A percentile compares a stretch with the other conserved stretches of the same genome.
These are phyloP conservation scores for Corinectria fuckeliana DNA, from an alignment of 2,329 filamentous ascomycete species.

Conservation along the genomic window DNA sequence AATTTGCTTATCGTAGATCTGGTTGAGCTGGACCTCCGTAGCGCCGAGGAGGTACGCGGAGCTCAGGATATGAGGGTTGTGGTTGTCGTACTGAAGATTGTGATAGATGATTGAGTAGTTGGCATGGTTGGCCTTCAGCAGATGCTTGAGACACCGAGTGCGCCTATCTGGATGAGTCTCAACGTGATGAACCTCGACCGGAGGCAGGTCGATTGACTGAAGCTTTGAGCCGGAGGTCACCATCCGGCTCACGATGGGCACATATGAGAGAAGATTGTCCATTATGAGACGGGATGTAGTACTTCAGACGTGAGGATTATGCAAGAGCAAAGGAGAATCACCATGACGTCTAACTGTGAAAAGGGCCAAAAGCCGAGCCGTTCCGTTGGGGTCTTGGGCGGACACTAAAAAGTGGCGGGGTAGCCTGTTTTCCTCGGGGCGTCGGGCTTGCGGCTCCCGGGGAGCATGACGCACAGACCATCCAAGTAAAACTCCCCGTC, in stretches of 20 bases:
- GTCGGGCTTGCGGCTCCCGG: not conserved
- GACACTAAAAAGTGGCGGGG: constrained; percentile 38
- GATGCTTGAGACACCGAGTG: constrained; percentile 84
- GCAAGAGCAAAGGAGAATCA: constrained; percentile 23
- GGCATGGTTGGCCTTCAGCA: constrained; percentile 89
- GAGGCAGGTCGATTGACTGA: constrained; percentile 62
- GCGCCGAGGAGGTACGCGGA: constrained; percentile 88
- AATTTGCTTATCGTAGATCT: constrained; percentile 80
- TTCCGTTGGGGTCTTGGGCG: constrained; percentile 37
- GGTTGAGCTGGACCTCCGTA: constrained; percentile 72
- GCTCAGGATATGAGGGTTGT: constrained; percentile 80
- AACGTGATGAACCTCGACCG: constrained; percentile 77
- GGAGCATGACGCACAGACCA: constrained; percentile 28
- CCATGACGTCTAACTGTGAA: constrained; percentile 33
- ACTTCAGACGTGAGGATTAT: constrained; percentile 9
- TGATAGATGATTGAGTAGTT: constrained; percentile 87
- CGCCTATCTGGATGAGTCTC: constrained; percentile 82
- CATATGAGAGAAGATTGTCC: constrained; percentile 45
- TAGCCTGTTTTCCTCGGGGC: constrained; percentile 33
- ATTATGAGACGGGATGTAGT: constrained; percentile 32
- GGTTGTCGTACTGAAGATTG: constrained; percentile 78
- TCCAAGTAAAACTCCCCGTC: constrained; percentile 7
- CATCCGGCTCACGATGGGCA: constrained; percentile 40
- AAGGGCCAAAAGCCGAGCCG: constrained; percentile 13
- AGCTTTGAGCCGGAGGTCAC: constrained; percentile 33